These are phyloP conservation scores for Angomonas desouzai DNA, from an alignment of 208 protist species.

Conservation along the genomic window DNA sequence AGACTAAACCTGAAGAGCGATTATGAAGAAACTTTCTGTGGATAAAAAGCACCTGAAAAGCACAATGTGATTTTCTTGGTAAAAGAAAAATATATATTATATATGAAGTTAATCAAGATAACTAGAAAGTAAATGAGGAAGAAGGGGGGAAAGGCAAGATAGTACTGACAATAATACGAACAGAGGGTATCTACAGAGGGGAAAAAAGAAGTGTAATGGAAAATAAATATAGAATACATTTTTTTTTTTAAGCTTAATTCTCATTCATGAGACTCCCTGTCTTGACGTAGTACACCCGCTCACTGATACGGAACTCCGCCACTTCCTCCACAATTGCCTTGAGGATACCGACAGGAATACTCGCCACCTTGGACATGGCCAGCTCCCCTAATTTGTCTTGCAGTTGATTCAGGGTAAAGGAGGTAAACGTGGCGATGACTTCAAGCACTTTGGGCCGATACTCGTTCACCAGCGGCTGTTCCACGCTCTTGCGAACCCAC, in stretches of 20 bases:
- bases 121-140: too few species aligned
- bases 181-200: too few species aligned
- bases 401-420: slow-evolving; percentile 53
- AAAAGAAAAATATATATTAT: too few species aligned
- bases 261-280: slow-evolving; percentile 9
- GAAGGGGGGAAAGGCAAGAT: too few species aligned
- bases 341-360: slow-evolving; percentile 24
- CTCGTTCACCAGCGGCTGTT: slow-evolving; percentile 64
- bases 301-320: slow-evolving; percentile 53
- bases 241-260: neutral
- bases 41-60: slow-evolving; percentile 6
- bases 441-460: slow-evolving; percentile 69
- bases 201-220: neutral
- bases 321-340: slow-evolving; percentile 71
- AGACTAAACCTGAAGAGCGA: neutral
- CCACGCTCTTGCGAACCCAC: slow-evolving; percentile 67
- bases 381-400: slow-evolving; percentile 24
- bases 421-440: slow-evolving; percentile 45
- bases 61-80: neutral
- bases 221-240: neutral
- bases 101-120: too few species aligned
- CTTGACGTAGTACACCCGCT: slow-evolving; percentile 71
- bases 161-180: too few species aligned
- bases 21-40: neutral
- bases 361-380: slow-evolving; percentile 14